phyloP scores from a whole-genome alignment of 2,329 filamentous ascomycete genomes.

The Fusarium gaditjirri region DNA sequence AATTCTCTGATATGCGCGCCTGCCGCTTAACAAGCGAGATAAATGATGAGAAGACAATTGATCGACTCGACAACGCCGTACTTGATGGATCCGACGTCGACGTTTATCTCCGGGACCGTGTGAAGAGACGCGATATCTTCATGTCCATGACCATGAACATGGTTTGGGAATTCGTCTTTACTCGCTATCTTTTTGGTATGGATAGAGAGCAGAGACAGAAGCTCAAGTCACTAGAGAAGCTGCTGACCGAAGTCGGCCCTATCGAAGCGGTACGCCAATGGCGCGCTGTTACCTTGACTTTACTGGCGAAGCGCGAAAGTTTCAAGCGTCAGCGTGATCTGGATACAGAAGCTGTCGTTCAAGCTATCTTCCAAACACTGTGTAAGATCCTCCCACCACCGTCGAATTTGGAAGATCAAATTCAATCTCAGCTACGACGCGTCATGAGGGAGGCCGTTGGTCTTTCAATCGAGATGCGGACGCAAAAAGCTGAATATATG shows the following conservation, averaged over 20 bases:
- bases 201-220: constrained; percentile 97
- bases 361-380: constrained; percentile 83
- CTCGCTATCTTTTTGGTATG: constrained; percentile 97
- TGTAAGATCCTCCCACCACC: constrained; percentile 89
- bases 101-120: constrained; percentile 84
- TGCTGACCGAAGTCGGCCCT: constrained; percentile 87
- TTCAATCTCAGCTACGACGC: constrained; percentile 84
- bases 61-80: constrained; percentile 92
- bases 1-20: constrained; percentile 91
- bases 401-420: constrained; percentile 79
- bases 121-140: constrained; percentile 91
- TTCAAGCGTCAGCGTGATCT: constrained; percentile 85
- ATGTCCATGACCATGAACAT: constrained; percentile 99
- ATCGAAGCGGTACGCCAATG: constrained; percentile 92
- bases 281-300: constrained; percentile 93
- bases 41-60: constrained; percentile 91
- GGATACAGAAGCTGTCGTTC: constrained; percentile 95
- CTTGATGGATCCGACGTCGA: constrained; percentile 96
- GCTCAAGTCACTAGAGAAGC: constrained; percentile 94
- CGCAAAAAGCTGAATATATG: constrained; percentile 95
- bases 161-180: constrained; percentile 99
- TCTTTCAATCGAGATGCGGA: constrained; percentile 96
- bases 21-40: constrained; percentile 87
- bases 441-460: constrained; percentile 90
- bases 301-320: constrained; percentile 81